Evolutionary conservation across 345 rosid genomes (phyloP), one percentile per base, ranked within the genome.

Genomic region (Arabidopsis suecica): DNA sequence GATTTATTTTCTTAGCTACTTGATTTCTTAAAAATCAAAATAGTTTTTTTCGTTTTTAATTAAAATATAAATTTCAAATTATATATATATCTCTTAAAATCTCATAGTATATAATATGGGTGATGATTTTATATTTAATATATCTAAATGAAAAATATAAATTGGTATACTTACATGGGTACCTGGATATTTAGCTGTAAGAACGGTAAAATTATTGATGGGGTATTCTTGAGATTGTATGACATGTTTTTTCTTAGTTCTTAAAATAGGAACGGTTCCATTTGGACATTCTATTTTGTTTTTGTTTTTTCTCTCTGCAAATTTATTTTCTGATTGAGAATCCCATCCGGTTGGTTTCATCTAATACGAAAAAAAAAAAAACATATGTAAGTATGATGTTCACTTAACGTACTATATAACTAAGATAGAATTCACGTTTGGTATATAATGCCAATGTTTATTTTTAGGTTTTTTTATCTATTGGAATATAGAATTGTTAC

Each of bases 311-410:
- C 5, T 9, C 6, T 8, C 30, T 50, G 9, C 55, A 5, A 48
- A 18, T 5, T 50, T 10, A 22, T 9, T 22, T 13, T 50, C 30
- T 3, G 55, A 9, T 50, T 3, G 30, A 50, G 30, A 20, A 50
- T 50, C 30, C 55, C 55, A 50, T 50, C 55, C 55, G 3, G 30
- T 8, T 9, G 55, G 55, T 50, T 50, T 50, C 55, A 22, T 50
- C 55, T 50, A 20, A 3, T 20, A 20, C 0, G 4, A 18, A 49
- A 20, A 44, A 5, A 2, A 13, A 5, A 5, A 22, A 9, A 18
- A 4, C 54, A 3, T 20, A 20, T 18, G 25, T 48, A 16, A 18
- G 25, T 48, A n/a, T 47, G 16, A 6, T 45, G 3, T 6, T 47
- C 22, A 47, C 25, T 16, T 48, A 7, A 18, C 4, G 7, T 7